Evolutionary conservation across 768 basidiomycete genomes (phyloP), one percentile per base, ranked within the genome.

Genomic region (Mycena albidolilacea): DNA sequence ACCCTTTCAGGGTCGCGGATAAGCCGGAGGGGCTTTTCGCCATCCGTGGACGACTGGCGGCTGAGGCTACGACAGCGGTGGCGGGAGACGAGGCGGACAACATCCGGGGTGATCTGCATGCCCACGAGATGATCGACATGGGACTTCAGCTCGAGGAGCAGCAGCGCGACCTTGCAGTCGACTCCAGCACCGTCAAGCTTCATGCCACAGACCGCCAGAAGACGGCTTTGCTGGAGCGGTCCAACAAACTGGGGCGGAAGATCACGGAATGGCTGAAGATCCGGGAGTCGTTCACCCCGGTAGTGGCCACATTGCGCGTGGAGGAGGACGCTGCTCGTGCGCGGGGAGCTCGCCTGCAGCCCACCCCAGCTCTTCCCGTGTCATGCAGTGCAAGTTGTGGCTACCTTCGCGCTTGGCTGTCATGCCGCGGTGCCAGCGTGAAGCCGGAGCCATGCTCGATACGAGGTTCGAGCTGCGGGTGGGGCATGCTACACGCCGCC

Each of bases 401-500:
- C 69, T 81, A 14, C 81, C 79, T 11, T 81, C 80, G 23, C 19
- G 1, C 68, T 75, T 37, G 69, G 78, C 54, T 17, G 65, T 8
- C 2, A 38, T 3, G n/a, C 38, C 68, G n/a, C 5, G n/a, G 60
- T 15, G 46, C 67, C 6, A 5, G n/a, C 0, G 72, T 75, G 23
- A 58, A 75, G 37, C n/a, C 23, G 37, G 9, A 59, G 61, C 44
- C 70, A 80, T 1, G 60, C 39, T 3, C 30, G 60, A 2, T 77
- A 79, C 1, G 78, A 82, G n/a, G 62, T 79, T 73, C 68, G 44
- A 73, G 11, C 66, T 80, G 1, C 77, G 75, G 5, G 9, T 71
- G 0, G 79, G 75, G 0, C 81, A 81, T 50, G 80, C 80, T 0
- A n/a, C 65, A 77, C 35, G 79, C 80, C 41, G 70, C n/a, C 78